Evolutionary conservation across 768 basidiomycete species (phyloP), one percentile per base, ranked within the genome.

Genomic region (Lyophyllum semitale): DNA sequence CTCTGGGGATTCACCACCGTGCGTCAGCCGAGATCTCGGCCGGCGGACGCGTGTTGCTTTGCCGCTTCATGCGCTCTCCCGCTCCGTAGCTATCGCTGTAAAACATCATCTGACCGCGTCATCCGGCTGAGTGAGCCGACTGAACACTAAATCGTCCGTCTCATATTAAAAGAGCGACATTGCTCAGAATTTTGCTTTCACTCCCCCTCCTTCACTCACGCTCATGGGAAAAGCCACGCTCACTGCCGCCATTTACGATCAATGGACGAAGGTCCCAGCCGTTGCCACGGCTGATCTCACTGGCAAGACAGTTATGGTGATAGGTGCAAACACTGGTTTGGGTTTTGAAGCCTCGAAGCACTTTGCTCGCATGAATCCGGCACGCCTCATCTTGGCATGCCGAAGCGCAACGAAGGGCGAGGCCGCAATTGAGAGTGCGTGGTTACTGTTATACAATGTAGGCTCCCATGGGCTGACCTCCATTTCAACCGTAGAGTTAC

Each of bases 271-370:
- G 2, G 48, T 68, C 3, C 68, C 71, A 8, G 67, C 69, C 1
- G 67, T 75, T 1, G 66, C 67, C 11, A 58, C 62, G 3, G 69
- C 59, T 0, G 74, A 79, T 54, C 67, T 83, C 20, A 60, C 64
- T 11, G 77, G 76, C 2, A 80, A 79, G 60, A 79, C 77, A 1
- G 70, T 84, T 20, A 48, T 84, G 15, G 74, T 86, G 18, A 70
- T 75, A 30, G 76, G 73, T 5, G 79, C 82, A 2, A 85, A 85
- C 57, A 70, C 71, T 25, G 84, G 81, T 1, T 48, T 83, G 2
- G 81, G 81, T 0, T 73, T 79, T 44, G 79, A 81, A 56, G 73
- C 77, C 0, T 69, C 75, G 13, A 77, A 74, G 50, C 75, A 80
- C 53, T 77, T 81, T 38, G 78, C 78, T 0, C 42, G 51, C 1